Evolutionary conservation across 1,139 yeast species (phyloP), one percentile per base, ranked within the genome.

Genomic region (Protomyces pachydermus): DNA sequence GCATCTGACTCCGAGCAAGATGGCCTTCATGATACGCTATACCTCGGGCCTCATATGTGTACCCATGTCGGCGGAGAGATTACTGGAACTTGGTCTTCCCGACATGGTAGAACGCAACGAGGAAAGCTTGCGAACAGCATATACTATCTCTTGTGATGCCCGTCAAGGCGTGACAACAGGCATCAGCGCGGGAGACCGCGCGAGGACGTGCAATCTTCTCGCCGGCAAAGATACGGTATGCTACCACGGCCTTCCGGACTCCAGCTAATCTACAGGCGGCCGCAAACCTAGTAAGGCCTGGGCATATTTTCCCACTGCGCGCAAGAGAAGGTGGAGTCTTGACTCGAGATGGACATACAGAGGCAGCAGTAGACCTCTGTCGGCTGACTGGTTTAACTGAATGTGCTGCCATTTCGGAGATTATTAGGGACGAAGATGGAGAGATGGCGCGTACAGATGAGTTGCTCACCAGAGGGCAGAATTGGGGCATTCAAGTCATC

Each of bases 41-140:
- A 77, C 81, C 8, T 68, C 68, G 61, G 98, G 99, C 10, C 91
- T 88, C 74, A 91, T 95, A 6, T 95, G 99, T 78, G 95, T 85
- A 6, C 98, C 99, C 20, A 77, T 93, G 71, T 80, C 91, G 39
- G 83, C 83, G 56, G 85, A 82, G 68, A 79, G 88, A 67, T 98
- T 98, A 3, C 95, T 91, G 73, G 75, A 80, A 60, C 81, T 93
- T 64, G 87, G 87, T 51, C 81, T 95, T 67, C 96, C 91, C 46
- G 82, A 89, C 61, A 88, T 95, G 96, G 77, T 85, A 65, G 77
- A 81, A 18, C 75, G 81, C 68, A 78, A 80, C 69, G 81, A 87
- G 8, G 98, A 95, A 74, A 85, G 96, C 74, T 97, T 93, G 72
- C 96, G 96, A 14, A 95, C 99, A 5, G 98, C 98, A 2, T 95